These are phyloP conservation scores for Monilinia vaccinii-corymbosi DNA, from an alignment of 2,329 filamentous ascomycete species.

Conservation along the genomic window DNA sequence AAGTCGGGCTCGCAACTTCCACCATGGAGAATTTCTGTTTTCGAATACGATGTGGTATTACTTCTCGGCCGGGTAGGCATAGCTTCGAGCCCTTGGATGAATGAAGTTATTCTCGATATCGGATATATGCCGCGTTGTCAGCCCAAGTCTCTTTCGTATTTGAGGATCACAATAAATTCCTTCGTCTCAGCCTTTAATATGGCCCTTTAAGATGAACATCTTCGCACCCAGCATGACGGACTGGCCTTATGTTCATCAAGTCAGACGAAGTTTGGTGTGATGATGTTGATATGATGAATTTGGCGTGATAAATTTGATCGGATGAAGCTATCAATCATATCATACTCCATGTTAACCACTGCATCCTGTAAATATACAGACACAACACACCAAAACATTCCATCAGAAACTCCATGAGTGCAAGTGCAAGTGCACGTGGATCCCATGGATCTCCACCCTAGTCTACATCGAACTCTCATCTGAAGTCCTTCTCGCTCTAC, in stretches of 20 bases:
- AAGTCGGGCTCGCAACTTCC: not conserved
- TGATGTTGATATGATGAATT: not conserved
- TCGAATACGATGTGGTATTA: not conserved
- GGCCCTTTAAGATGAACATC: not conserved
- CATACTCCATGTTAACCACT: not conserved
- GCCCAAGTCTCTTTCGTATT: not conserved
- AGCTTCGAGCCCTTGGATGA: not conserved
- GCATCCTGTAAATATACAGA: not conserved
- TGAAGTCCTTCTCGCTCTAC: not conserved
- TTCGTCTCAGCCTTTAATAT: not conserved
- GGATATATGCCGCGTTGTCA: not conserved
- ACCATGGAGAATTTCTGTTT: not conserved
- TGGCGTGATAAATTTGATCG: not conserved
- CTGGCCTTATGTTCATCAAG: no score
- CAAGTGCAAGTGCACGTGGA: not conserved
- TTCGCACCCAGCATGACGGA: not conserved
- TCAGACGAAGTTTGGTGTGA: not conserved
- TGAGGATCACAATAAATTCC: not conserved
- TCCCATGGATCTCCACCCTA: not conserved
- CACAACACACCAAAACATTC: not conserved
- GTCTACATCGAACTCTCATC: not conserved
- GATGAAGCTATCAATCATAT: not conserved
- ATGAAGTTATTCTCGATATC: not conserved
- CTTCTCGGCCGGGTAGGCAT: not conserved
- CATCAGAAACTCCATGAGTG: not conserved